These are phyloP conservation scores for Russula sp. DNA, from an alignment of 768 basidiomycete species.

Conservation along the genomic window DNA sequence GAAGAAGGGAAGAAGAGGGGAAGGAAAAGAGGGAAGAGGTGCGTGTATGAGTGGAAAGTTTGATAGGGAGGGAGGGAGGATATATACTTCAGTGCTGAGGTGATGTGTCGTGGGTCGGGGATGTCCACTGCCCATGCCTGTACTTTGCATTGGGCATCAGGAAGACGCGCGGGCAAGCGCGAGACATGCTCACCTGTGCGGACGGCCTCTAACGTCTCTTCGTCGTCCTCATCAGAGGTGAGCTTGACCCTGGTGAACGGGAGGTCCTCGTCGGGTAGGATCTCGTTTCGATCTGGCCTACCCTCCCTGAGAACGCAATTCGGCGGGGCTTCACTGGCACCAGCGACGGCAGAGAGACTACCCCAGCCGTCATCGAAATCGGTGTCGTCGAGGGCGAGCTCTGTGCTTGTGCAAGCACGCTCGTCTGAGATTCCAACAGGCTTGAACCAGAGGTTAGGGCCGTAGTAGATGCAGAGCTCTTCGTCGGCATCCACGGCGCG, in stretches of 20 bases:
- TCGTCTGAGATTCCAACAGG: slow-evolving; percentile 28
- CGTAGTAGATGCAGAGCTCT: slow-evolving; percentile 77
- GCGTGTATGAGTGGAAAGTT: background rate
- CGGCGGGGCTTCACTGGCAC: slow-evolving; percentile 20
- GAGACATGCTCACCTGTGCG: slow-evolving; percentile 40
- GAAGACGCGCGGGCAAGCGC: background rate
- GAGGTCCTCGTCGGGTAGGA: slow-evolving; percentile 50
- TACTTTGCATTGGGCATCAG: slow-evolving; percentile 34
- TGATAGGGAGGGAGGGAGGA: background rate
- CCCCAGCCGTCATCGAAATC: slow-evolving; percentile 40
- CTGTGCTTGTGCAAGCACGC: background rate
- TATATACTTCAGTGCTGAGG: slow-evolving; percentile 54
- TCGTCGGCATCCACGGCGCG: slow-evolving; percentile 50
- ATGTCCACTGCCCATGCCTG: slow-evolving; percentile 76
- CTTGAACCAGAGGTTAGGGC: slow-evolving; percentile 59
- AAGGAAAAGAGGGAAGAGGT: background rate
- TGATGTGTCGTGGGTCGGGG: slow-evolving; percentile 50
- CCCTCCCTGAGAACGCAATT: slow-evolving; percentile 16
- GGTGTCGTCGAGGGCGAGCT: background rate
- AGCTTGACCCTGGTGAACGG: slow-evolving; percentile 60
- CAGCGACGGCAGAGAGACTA: slow-evolving; percentile 30
- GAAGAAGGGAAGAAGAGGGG: background rate
- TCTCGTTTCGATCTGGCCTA: slow-evolving; percentile 37
- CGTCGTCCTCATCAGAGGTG: slow-evolving; percentile 50
- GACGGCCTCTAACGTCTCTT: slow-evolving; percentile 49